Conservation (phyloP, 768 basidiomycete species). For the Tremella fuciformis region DNA sequence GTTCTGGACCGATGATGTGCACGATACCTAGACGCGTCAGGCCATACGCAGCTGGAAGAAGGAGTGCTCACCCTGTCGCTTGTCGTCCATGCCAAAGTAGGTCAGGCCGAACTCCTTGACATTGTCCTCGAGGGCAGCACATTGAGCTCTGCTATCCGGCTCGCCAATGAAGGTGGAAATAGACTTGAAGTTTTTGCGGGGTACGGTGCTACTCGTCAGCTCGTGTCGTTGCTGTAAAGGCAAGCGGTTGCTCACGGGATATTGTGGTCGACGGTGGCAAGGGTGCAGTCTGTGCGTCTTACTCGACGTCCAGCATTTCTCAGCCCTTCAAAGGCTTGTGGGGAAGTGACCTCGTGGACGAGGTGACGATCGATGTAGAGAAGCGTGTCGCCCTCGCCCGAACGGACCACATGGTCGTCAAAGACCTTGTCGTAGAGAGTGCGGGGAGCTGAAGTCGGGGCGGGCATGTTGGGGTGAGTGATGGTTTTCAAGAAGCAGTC, state of each 20-base stretch:
- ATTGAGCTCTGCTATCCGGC: constrained; percentile 81
- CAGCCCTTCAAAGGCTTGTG: constrained; percentile 87
- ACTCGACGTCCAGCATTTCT: constrained; percentile 71
- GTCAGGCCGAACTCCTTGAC: constrained; percentile 88
- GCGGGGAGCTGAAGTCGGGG: constrained; percentile 63
- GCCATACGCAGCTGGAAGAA: background rate
- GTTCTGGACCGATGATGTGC: constrained; percentile 88
- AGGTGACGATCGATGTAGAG: constrained; percentile 59
- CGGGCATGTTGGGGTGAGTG: constrained; percentile 56
- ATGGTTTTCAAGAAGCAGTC: too few relatives aligned
- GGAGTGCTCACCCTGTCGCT: constrained; percentile 67
- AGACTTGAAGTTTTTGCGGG: constrained; percentile 70
- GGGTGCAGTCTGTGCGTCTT: constrained; percentile 79
- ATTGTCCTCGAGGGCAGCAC: constrained; percentile 77
- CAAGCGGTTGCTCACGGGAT: constrained; percentile 66
- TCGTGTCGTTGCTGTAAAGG: background rate
- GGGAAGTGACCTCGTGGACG: constrained; percentile 90
- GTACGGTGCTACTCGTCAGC: constrained; percentile 59
- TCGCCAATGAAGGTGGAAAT: constrained; percentile 74
- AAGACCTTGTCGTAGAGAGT: constrained; percentile 98
- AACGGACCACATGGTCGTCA: constrained; percentile 90
- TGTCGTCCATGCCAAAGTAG: constrained; percentile 86
- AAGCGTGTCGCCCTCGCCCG: constrained; percentile 52
- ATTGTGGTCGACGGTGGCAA: constrained; percentile 85
- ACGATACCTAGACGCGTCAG: constrained; percentile 63